These are phyloP conservation scores for Hymenotorrendiella dingleyae DNA, from an alignment of 2,329 filamentous ascomycete species.

Conservation along the genomic window DNA sequence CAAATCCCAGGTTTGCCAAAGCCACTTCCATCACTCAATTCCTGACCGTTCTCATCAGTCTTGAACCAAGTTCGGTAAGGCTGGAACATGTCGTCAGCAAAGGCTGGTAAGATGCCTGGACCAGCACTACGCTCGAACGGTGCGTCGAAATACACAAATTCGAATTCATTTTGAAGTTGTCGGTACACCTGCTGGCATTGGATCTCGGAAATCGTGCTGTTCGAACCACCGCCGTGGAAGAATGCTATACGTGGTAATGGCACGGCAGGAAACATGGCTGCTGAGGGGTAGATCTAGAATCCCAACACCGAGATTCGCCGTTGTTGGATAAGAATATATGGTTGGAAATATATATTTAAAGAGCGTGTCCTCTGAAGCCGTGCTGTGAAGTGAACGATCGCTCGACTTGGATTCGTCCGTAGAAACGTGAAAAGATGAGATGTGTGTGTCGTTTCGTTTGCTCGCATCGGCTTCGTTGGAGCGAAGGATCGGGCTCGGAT, in stretches of 20 bases:
- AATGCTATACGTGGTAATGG: conserved; percentile 16
- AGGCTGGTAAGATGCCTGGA: conserved; percentile 17
- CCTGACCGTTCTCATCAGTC: conserved; percentile 1
- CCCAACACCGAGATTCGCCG: too few relatives aligned
- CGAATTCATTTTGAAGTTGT: not conserved
- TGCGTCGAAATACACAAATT: conserved; percentile 12
- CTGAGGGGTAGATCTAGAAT: too few relatives aligned
- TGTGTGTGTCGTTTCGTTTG: too few relatives aligned
- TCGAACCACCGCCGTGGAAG: conserved; percentile 21
- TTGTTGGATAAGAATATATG: too few relatives aligned
- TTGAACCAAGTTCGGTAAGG: conserved; percentile 21
- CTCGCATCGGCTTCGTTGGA: too few relatives aligned
- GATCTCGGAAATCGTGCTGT: conserved; percentile 13
- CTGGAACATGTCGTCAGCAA: conserved; percentile 13
- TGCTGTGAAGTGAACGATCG: too few relatives aligned
- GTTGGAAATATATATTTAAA: too few relatives aligned
- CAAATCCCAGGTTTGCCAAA: not conserved
- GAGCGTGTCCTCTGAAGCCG: too few relatives aligned
- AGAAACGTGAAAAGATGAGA: too few relatives aligned
- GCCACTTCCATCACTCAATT: conserved; percentile 11
- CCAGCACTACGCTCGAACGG: conserved; percentile 17
- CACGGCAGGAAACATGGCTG: too few relatives aligned
- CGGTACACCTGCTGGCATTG: conserved; percentile 12
- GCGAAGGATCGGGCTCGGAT: too few relatives aligned
- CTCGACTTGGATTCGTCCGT: too few relatives aligned